Conservation (phyloP, 371 early-diverging fungal genomes). For the Saksenaea vasiformis region DNA sequence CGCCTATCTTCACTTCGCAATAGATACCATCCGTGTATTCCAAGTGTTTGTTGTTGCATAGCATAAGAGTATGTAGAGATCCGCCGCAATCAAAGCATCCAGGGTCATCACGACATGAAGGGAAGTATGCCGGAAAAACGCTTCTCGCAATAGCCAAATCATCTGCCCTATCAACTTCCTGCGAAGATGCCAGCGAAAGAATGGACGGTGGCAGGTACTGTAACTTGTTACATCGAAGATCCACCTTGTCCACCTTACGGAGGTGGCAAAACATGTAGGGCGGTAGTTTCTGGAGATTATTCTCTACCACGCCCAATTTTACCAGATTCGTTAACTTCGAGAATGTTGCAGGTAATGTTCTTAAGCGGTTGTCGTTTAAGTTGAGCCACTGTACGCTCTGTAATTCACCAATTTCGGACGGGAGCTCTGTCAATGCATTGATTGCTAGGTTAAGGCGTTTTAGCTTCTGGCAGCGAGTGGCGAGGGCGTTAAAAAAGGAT, state of each 20-base stretch:
- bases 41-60: conserved; percentile 29
- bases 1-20: conserved; percentile 8
- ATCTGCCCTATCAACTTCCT: conserved; percentile 19
- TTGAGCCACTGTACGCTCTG: conserved; percentile 70
- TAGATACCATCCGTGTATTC: conserved; percentile 31
- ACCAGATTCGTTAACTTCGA: conserved; percentile 56
- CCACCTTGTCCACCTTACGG: conserved; percentile 47
- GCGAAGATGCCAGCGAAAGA: conserved; percentile 21
- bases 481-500: conserved; percentile 24
- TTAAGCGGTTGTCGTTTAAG: conserved; percentile 67
- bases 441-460: conserved; percentile 66
- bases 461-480: conserved; percentile 39
- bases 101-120: not conserved
- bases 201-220: conserved; percentile 50
- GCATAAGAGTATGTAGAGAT: conserved; percentile 27
- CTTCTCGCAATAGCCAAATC: conserved; percentile 17
- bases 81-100: conserved; percentile 18
- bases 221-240: conserved; percentile 54
- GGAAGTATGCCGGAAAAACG: conserved; percentile 18
- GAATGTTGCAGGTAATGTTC: conserved; percentile 53
- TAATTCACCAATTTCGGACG: conserved; percentile 55
- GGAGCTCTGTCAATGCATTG: conserved; percentile 57
- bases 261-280: conserved; percentile 39
- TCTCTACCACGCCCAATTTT: conserved; percentile 74
- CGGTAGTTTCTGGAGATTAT: conserved; percentile 57